Conservation (phyloP, 163 green algal species). For the Picocystis sp. region DNA sequence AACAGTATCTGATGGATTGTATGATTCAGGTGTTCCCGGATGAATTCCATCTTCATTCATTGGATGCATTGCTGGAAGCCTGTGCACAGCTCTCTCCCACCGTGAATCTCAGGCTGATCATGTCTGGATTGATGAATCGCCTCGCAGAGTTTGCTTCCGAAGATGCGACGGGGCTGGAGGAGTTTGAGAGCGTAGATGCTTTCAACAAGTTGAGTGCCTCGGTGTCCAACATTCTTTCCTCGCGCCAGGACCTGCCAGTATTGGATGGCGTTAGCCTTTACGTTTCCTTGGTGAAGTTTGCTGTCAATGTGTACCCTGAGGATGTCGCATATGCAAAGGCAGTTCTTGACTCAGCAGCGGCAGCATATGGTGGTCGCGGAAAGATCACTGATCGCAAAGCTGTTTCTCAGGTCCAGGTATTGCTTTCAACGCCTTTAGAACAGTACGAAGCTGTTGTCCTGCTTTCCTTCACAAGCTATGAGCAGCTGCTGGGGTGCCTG, state of each 20-base stretch:
- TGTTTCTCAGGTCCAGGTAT: constrained; percentile 53
- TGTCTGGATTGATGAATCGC: constrained; percentile 51
- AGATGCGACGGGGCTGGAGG: too few species aligned
- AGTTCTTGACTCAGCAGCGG: too few species aligned
- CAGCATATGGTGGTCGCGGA: constrained; percentile 5
- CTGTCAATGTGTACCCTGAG: too few species aligned
- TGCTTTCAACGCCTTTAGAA: constrained; percentile 59
- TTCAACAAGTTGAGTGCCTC: too few species aligned
- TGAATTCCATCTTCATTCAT: constrained; percentile 82
- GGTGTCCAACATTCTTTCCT: too few species aligned
- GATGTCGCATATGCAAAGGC: too few species aligned
- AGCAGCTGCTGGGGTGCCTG: constrained; percentile 1
- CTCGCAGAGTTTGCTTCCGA: constrained; percentile 19
- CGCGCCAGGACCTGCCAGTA: too few species aligned
- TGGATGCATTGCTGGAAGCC: constrained; percentile 59
- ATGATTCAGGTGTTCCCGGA: constrained; percentile 77
- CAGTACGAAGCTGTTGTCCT: constrained; percentile 32
- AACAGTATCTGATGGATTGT: constrained; percentile 96
- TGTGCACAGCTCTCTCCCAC: constrained; percentile 69
- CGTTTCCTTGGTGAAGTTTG: too few species aligned
- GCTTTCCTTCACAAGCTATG: not conserved
- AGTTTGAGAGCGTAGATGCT: too few species aligned
- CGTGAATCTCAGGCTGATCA: constrained; percentile 42
- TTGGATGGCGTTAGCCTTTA: too few species aligned
- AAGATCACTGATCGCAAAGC: constrained; percentile 29